Evolutionary conservation across 768 basidiomycete species (phyloP), one percentile per base, ranked within the genome.

Genomic region (Kockovaella imperatae): DNA sequence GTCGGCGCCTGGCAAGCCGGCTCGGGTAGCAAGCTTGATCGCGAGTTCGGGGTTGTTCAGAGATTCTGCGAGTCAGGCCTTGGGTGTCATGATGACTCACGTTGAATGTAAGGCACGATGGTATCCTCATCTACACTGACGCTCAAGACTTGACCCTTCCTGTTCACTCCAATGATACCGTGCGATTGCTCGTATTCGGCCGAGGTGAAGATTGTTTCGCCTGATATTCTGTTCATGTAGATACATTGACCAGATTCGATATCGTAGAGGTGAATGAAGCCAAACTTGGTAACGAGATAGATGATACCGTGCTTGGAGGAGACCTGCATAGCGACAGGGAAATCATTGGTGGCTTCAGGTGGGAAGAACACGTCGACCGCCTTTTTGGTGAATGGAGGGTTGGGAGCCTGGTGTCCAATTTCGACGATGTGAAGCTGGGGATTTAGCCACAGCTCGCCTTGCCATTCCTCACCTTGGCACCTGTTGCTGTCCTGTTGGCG

Each of bases 211-310:
- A 99, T 97, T 28, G 95, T 97, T 76, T 99, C 95, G 28, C 95
- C 93, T 35, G 87, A 90, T 70, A 99, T 99, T 57, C 95, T 86
- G 79, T 99, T 99, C 95, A 99, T 99, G 77, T 97, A 99, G 51
- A 99, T 82, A 74, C 95, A 97, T 35, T 87, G 83, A 49, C 91
- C 95, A 7, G 89, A 80, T 73, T 99, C 95, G 56, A 97, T 81
- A 73, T 99, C 95, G 73, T 99, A 99, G 13, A 99, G 79, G 72
- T 97, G 95, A 67, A 99, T 97, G 75, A 99, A 99, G 34, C 95
- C 95, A 69, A 88, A 97, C 72, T 99, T 99, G 47, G 95, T 97
- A 68, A 96, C 87, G 49, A 99, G 79, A 75, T 91, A 99, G 64
- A 95, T 76, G 72, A 99, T 88, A 29, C 95, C 93, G 72, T 95